A percentile compares a stretch with the other conserved stretches of the same genome.
Conservation (phyloP, 2,329 filamentous ascomycete species). For the Hypoxylon rubiginosum region DNA sequence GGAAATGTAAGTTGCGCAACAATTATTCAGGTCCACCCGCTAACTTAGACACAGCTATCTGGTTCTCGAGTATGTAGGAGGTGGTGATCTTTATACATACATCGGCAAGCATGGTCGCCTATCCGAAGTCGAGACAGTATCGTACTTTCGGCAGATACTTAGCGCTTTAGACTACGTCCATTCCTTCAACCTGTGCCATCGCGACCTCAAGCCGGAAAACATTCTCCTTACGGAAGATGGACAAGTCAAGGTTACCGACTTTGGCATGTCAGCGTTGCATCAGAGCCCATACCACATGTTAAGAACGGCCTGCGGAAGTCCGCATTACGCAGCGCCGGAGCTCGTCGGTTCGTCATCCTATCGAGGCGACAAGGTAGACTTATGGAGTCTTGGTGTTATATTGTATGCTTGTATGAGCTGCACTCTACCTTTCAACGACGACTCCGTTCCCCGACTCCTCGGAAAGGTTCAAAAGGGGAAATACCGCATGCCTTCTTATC, state of each 20-base stretch:
- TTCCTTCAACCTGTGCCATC: constrained; percentile 93
- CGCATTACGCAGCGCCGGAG: constrained; percentile 96
- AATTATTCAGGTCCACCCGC: not conserved
- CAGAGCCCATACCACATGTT: constrained; percentile 85
- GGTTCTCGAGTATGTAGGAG: constrained; percentile 90
- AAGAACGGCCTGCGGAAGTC: constrained; percentile 92
- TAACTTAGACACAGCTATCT: constrained; percentile 77
- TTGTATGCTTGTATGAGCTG: constrained; percentile 90
- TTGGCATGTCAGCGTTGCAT: constrained; percentile 94
- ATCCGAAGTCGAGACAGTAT: constrained; percentile 82
- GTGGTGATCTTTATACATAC: constrained; percentile 85
- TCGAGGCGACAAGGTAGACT: constrained; percentile 86
- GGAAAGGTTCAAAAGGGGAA: constrained; percentile 69
- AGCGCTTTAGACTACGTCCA: constrained; percentile 94
- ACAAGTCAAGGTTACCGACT: constrained; percentile 94
- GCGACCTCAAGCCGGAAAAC: constrained; percentile 97
- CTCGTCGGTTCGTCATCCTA: constrained; percentile 79
- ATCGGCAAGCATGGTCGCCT: constrained; percentile 82
- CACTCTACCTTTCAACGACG: constrained; percentile 83
- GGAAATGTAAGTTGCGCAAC: constrained; percentile 78
- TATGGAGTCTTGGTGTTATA: constrained; percentile 95
- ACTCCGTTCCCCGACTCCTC: constrained; percentile 72
- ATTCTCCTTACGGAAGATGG: constrained; percentile 84
- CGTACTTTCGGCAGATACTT: constrained; percentile 92
- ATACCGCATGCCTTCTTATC: constrained; percentile 72